Percentiles rank a stretch among this genome's conserved stretches.
Evolutionary conservation across 2,329 filamentous ascomycete genomes (phyloP).

Genomic region (Cordyceps fumosorosea): DNA sequence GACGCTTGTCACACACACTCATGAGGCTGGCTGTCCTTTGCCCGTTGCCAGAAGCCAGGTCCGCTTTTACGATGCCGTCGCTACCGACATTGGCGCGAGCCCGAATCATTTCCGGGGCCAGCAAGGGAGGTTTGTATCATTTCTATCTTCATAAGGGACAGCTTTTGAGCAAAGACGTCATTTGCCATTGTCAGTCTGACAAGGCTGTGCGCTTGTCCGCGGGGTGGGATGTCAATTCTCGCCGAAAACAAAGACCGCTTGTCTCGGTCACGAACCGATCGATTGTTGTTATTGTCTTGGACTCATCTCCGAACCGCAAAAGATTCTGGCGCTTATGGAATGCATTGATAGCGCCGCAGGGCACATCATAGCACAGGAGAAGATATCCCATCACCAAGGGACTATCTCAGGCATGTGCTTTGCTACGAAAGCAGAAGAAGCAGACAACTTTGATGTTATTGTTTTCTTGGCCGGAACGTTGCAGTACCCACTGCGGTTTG

Average conservation of each 20-base stretch:
- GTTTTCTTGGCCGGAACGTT: constrained; percentile 1
- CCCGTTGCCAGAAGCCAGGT: constrained; percentile 1
- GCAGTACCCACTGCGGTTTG: background rate
- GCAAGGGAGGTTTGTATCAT: background rate
- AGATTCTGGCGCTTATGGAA: constrained; percentile 2
- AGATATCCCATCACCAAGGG: background rate
- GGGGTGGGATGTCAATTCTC: background rate
- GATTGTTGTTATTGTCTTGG: constrained; percentile 9
- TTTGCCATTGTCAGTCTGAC: background rate
- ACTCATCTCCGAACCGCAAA: constrained; percentile 5
- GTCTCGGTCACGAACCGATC: background rate
- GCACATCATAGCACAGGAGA: background rate
- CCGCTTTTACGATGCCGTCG: constrained; percentile 12
- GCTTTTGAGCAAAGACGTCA: background rate
- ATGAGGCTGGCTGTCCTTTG: constrained; percentile 7
- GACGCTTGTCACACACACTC: background rate
- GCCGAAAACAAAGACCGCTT: background rate
- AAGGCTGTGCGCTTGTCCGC: constrained; percentile 4
- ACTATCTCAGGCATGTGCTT: background rate
- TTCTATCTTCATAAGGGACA: background rate
- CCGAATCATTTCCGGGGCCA: constrained; percentile 7
- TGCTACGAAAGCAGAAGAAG: background rate
- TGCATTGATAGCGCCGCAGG: background rate
- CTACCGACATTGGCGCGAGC: constrained; percentile 10
- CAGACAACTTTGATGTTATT: background rate